phyloP scores from a whole-genome alignment of 495 filamentous ascomycete species.

The Aspergillus baeticus region DNA sequence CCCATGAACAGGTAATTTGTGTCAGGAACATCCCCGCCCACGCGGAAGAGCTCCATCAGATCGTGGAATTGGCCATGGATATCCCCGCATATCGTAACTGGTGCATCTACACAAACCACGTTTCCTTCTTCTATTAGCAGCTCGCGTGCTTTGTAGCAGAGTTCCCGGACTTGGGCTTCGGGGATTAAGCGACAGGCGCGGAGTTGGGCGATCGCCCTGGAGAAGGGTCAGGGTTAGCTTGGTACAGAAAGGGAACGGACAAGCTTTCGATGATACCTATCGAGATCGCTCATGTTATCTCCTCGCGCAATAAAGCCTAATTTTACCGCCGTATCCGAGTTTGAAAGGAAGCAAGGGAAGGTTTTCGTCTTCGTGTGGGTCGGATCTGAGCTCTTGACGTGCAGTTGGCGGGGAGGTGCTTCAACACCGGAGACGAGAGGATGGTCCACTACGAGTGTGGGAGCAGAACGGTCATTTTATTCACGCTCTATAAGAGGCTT shows the following conservation, averaged over 20 bases:
- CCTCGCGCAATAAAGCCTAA: constrained; percentile 4
- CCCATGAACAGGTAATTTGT: constrained; percentile 99
- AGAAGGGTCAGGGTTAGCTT: constrained; percentile 20
- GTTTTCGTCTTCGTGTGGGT: constrained; percentile 6
- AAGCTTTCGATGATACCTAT: constrained; percentile 56
- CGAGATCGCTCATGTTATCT: constrained; percentile 79
- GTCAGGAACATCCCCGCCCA: constrained; percentile 92
- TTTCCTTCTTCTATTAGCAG: constrained; percentile 97
- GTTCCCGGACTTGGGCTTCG: constrained; percentile 88
- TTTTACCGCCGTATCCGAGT: constrained; percentile 8
- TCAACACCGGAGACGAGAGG: constrained; percentile 5
- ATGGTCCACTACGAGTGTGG: constrained; percentile 21
- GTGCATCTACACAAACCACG: constrained; percentile 92
- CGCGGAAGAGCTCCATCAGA: constrained; percentile 95
- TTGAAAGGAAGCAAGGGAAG: constrained; percentile 10
- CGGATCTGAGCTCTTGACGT: constrained; percentile 15
- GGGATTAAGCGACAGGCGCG: constrained; percentile 96
- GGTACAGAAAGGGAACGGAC: not conserved
- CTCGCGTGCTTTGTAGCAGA: constrained; percentile 97
- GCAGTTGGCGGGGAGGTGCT: constrained; percentile 6
- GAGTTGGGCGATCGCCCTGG: constrained; percentile 87
- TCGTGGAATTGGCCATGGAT: constrained; percentile 99
- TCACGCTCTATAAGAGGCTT: constrained; percentile 2
- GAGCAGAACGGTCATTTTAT: constrained; percentile 24
- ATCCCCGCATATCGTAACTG: constrained; percentile 98